Evolutionary conservation across 768 basidiomycete genomes (phyloP), one percentile per base, ranked within the genome.

Genomic region (Pulveroboletus sp.): DNA sequence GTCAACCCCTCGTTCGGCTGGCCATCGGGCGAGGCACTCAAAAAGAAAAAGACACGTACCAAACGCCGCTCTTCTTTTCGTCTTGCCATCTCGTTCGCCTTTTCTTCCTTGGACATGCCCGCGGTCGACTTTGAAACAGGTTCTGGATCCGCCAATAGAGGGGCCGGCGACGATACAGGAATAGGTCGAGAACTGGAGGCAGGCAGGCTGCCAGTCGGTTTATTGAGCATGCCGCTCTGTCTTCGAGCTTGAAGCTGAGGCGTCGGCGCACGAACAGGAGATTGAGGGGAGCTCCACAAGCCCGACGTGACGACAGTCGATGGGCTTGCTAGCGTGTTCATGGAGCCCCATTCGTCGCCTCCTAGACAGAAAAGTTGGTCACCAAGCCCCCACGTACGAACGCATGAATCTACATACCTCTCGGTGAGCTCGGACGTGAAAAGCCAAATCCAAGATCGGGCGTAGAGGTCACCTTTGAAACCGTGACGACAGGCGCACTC

Each of bases 61-160:
- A 90, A 83, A 65, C 87, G 93, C 38, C 95, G 73, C 65, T 97
- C 95, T 65, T 97, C 94, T 62, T 94, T 87, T 51, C 93, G 76
- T 55, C 86, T 75, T 8, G 86, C 87, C 83, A 97, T 86, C 72
- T 96, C 92, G n/a, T 82, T 83, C 2, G 89, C 89, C 67, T 89
- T 95, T 58, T 94, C 93, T 67, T 96, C 95, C 66, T 93, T 96
- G 23, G 80, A 78, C 77, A 92, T 74, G 0, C 71, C 72, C 2
- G 65, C 68, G 23, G 78, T 68, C 47, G 74, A 71, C 43, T 51
- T 60, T 4, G 50, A 17, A 4, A 37, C 48, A 9, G 54, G 31
- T 31, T 62, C 50, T 1, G 58, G 20, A 17, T 62, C 62, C 10
- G 35, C 36, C 1, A 45, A 44, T 1, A 47, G 47, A 8, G 54